Base-by-base conservation (phyloP, 805 yeast genomes). In the Yarrowia hollandica region DNA sequence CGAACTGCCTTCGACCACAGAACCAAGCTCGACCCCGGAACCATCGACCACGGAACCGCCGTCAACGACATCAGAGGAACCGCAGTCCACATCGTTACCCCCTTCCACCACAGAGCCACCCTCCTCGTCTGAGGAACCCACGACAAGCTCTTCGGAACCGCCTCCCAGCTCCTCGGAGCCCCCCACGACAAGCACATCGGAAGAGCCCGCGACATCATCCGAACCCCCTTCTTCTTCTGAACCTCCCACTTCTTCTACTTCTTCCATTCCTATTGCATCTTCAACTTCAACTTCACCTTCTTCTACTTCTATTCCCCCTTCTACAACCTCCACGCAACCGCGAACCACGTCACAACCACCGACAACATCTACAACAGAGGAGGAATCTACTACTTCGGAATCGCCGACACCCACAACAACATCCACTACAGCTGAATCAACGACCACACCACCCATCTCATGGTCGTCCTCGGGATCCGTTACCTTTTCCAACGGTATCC, bases 401-500 rank as follows among this genome's bases (percentile, higher is more conserved):
- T 19, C 54, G 15, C 33, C 38, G 9, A n/a, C 56, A 1, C 42
- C 39, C 4, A 23, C 31, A 6, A 4, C 39, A 19, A 14, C 37
- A 12, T 5, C 48, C 7, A 25, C 48, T 8, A 11, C 63, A 12
- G 26, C n/a, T 3, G 25, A 28, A 19, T 14, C 60, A 14, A 8
- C 46, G 3, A 15, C 61, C 21, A 33, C 60, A 4, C 22, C 61
- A 14, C 34, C 38, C 22, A 30, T 48, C 26, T 15, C 55, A 11
- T 48, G 55, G 55, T 48, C 55, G 11, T 26, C 39, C 3, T 48
- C 55, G 2, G 55, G 39, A 12, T 48, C 55, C 4, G 55, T 48
- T 3, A 48, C 55, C 22, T 48, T 48, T 39, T 48, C 55, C 22
- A 33, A 48, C 30, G 55, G 55, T 5, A 15, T 48, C n/a, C 55